phyloP scores from a whole-genome alignment of 2,329 filamentous ascomycete genomes.

The Shiraia sp. region DNA sequence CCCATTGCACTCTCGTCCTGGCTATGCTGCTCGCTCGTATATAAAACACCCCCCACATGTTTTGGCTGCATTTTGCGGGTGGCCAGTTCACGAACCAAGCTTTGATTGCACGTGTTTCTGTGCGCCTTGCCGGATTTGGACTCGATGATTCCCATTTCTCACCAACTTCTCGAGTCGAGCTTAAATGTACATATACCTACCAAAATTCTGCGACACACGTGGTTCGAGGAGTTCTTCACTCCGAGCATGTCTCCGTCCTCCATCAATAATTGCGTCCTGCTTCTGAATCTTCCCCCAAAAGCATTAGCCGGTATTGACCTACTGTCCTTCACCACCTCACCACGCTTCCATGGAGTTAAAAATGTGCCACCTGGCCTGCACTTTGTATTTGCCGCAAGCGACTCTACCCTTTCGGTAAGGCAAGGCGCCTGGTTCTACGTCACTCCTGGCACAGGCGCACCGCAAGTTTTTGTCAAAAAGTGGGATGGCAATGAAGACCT shows the following conservation, averaged over 20 bases:
- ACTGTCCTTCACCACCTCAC: constrained; percentile 65
- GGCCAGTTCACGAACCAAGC: no score
- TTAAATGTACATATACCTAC: constrained; percentile 17
- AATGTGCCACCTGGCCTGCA: constrained; percentile 62
- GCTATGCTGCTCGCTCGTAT: constrained; percentile 7
- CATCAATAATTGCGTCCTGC: constrained; percentile 43
- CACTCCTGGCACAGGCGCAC: constrained; percentile 40
- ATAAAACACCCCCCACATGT: no score
- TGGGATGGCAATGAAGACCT: constrained; percentile 58
- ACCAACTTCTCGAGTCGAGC: constrained; percentile 12
- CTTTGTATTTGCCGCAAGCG: constrained; percentile 64
- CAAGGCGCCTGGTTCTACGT: constrained; percentile 65
- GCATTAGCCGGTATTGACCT: constrained; percentile 59
- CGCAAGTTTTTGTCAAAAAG: constrained; percentile 58
- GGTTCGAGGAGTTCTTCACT: constrained; percentile 40
- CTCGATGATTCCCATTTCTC: constrained; percentile 21
- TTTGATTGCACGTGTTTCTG: constrained; percentile 9
- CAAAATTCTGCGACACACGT: constrained; percentile 42
- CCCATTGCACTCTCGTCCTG: not conserved
- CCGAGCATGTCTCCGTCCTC: constrained; percentile 39
- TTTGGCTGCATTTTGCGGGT: no score
- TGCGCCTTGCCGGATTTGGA: constrained; percentile 16
- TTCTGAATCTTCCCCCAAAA: constrained; percentile 51
- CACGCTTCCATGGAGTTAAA: constrained; percentile 64
- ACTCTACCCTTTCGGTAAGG: constrained; percentile 62